Percentiles rank a stretch among this genome's conserved stretches.
phyloP scores from a whole-genome alignment of 2,329 filamentous ascomycete species.

The Colletotrichum tropicale region DNA sequence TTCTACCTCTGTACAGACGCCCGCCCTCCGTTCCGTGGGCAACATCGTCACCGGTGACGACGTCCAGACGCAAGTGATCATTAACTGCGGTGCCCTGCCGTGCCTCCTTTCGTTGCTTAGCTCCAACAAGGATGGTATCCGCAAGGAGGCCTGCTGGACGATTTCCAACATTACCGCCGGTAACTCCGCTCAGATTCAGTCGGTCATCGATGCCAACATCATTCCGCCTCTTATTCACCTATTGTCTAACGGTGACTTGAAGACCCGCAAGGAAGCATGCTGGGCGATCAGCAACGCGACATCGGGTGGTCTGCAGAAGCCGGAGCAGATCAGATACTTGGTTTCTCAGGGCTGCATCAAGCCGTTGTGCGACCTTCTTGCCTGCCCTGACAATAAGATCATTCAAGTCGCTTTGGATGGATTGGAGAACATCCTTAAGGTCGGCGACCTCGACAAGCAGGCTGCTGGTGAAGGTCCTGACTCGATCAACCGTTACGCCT shows the following conservation, averaged over 20 bases:
- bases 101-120: constrained; percentile 92
- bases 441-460: constrained; percentile 98
- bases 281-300: constrained; percentile 99
- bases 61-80: constrained; percentile 98
- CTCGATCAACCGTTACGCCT: constrained; percentile 91
- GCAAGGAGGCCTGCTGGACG: constrained; percentile 99
- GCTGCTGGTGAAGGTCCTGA: constrained; percentile 75
- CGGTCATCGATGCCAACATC: constrained; percentile 95
- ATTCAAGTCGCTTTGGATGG: constrained; percentile 98
- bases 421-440: constrained; percentile 99
- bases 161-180: constrained; percentile 99
- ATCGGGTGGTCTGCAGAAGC: constrained; percentile 96
- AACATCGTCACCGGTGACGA: constrained; percentile 99
- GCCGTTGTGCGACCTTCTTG: constrained; percentile 92
- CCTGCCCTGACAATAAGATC: constrained; percentile 99
- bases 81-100: constrained; percentile 93
- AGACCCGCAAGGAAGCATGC: constrained; percentile 98
- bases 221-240: constrained; percentile 96
- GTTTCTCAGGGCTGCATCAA: constrained; percentile 95
- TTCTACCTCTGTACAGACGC: constrained; percentile 97
- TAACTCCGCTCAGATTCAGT: constrained; percentile 96
- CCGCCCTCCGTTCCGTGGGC: constrained; percentile 93
- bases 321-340: constrained; percentile 96
- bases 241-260: constrained; percentile 94
- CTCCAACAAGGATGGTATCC: constrained; percentile 98